A percentile compares a stretch with the other conserved stretches of the same genome.
Conservation (phyloP, 768 basidiomycete species). For the Russula dissimulans region DNA sequence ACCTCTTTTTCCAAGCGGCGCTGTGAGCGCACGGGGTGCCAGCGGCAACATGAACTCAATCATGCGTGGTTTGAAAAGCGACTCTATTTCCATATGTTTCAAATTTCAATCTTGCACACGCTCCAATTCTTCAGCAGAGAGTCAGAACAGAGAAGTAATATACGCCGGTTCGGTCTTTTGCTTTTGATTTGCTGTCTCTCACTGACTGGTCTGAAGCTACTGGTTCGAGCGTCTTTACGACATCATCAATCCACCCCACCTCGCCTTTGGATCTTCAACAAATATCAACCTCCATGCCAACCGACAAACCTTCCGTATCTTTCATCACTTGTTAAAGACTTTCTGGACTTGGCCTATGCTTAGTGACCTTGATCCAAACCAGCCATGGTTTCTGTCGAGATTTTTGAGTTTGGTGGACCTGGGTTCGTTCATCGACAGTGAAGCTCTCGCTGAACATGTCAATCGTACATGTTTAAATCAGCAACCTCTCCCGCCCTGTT, state of each 20-base stretch:
- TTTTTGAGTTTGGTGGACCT: slow-evolving; percentile 13
- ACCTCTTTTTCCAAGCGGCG: neutral
- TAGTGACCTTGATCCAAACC: neutral
- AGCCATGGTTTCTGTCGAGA: neutral
- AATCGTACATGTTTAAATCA: neutral
- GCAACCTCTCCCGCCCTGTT: neutral
- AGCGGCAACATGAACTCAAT: slow-evolving; percentile 5
- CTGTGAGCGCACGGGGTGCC: slow-evolving; percentile 6
- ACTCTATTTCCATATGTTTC: slow-evolving; percentile 11
- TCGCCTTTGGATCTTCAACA: slow-evolving; percentile 5
- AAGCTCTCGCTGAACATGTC: slow-evolving; percentile 3
- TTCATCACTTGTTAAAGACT: neutral
- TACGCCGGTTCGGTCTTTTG: neutral
- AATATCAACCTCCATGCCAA: neutral
- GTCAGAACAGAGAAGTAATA: neutral
- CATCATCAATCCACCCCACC: slow-evolving; percentile 5
- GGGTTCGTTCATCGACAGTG: slow-evolving; percentile 12
- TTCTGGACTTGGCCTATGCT: slow-evolving; percentile 14
- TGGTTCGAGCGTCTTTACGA: slow-evolving; percentile 17
- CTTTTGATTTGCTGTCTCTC: neutral
- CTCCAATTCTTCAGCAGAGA: neutral
- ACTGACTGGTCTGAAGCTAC: neutral
- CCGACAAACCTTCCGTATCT: neutral
- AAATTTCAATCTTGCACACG: slow-evolving; percentile 2
- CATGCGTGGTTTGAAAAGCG: slow-evolving; percentile 8